Evolutionary conservation across 805 yeast genomes (phyloP).

Genomic region (Candida cerambycidarum): DNA sequence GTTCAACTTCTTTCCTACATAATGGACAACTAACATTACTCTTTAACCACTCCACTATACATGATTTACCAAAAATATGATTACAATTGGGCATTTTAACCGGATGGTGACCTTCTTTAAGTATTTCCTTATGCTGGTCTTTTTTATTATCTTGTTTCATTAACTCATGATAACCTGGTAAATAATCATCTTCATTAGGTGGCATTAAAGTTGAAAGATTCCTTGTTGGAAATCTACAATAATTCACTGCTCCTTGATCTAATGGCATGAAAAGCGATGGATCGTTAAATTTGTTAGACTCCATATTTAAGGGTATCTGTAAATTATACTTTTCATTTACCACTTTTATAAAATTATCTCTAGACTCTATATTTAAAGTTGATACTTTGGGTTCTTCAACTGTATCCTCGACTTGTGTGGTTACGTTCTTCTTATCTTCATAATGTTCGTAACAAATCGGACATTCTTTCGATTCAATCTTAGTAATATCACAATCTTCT

Average conservation of each 20-base stretch:
- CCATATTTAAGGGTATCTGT: background rate
- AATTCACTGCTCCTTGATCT: conserved; percentile 24
- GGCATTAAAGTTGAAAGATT: conserved; percentile 21
- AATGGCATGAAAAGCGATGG: conserved; percentile 34
- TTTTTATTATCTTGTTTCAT: conserved; percentile 9
- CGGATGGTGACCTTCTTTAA: conserved; percentile 30
- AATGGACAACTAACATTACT: conserved; percentile 41
- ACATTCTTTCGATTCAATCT: conserved; percentile 25
- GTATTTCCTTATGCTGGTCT: conserved; percentile 12
- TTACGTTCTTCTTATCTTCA: conserved; percentile 12
- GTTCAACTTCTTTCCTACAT: conserved; percentile 39
- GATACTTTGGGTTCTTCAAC: background rate
- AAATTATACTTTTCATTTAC: background rate
- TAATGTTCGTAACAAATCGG: conserved; percentile 44
- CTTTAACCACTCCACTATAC: conserved; percentile 43
- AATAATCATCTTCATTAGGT: conserved; percentile 21
- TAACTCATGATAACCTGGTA: conserved; percentile 27
- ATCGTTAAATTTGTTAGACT: conserved; percentile 22
- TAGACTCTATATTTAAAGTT: background rate
- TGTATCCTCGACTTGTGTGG: background rate
- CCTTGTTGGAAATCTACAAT: conserved; percentile 28
- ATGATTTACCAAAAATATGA: conserved; percentile 41
- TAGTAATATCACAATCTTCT: conserved; percentile 20
- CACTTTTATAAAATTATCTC: background rate
- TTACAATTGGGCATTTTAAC: conserved; percentile 43